These are phyloP conservation scores for Ceratocystis variospora DNA, from an alignment of 2,329 filamentous ascomycete species.

Conservation along the genomic window DNA sequence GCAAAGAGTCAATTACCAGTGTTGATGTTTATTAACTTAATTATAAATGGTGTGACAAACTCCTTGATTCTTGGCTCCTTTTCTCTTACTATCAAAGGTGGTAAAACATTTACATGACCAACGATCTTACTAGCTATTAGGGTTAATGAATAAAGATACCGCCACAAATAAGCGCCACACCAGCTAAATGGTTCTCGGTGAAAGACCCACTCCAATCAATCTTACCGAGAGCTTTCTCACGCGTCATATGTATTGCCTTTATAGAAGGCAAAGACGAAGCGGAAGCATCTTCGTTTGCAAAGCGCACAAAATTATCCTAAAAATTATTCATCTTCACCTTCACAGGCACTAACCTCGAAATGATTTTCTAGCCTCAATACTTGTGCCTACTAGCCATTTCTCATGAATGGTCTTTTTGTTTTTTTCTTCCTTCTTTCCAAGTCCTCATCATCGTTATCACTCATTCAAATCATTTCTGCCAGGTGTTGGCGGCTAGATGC, in stretches of 20 bases:
- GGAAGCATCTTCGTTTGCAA: not conserved
- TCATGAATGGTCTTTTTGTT: not conserved
- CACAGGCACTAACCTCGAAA: no score
- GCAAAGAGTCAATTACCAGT: no score
- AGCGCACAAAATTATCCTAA: not conserved
- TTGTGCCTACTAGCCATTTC: not conserved
- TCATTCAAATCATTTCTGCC: not conserved
- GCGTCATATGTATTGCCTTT: not conserved
- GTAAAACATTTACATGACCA: no score
- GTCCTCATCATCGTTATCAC: not conserved
- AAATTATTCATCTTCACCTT: not conserved
- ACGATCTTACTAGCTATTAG: not conserved
- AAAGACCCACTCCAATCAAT: not conserved
- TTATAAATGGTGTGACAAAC: no score
- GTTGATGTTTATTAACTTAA: no score
- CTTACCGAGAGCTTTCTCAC: conserved; percentile 3
- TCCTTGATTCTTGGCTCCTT: no score
- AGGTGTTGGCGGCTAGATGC: not conserved
- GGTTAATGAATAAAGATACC: not conserved
- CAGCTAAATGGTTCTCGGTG: not conserved
- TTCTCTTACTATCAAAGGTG: no score
- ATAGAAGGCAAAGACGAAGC: not conserved
- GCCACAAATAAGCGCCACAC: not conserved
- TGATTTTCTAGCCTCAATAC: not conserved
- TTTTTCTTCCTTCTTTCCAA: not conserved